Percentiles rank a stretch among this genome's conserved stretches.
These are phyloP conservation scores for Claviceps pusilla DNA, from an alignment of 2,329 filamentous ascomycete species.

Conservation along the genomic window DNA sequence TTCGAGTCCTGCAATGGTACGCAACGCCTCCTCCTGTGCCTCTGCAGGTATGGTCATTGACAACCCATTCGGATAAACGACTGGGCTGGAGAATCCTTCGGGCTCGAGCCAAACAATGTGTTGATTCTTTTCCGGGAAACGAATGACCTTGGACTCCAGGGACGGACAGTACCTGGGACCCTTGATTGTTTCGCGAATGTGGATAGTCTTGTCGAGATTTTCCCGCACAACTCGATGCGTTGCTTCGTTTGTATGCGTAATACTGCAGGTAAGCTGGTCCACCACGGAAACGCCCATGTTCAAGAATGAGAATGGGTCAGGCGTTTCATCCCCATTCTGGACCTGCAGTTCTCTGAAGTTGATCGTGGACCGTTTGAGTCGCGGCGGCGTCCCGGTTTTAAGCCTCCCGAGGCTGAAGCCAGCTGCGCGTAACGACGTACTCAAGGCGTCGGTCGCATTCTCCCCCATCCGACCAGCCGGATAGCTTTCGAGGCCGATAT, in stretches of 20 bases:
- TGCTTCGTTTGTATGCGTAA: slow-evolving; percentile 70
- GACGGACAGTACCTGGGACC: slow-evolving; percentile 93
- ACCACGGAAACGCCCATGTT: slow-evolving; percentile 64
- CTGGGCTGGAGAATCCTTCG: slow-evolving; percentile 77
- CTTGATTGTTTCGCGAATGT: slow-evolving; percentile 89
- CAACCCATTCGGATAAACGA: slow-evolving; percentile 91
- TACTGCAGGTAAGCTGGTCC: slow-evolving; percentile 72
- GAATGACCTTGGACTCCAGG: slow-evolving; percentile 82
- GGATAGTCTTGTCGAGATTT: slow-evolving; percentile 90
- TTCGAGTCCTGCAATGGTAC: slow-evolving; percentile 76
- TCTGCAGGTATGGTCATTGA: slow-evolving; percentile 92
- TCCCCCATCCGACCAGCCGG: slow-evolving; percentile 89
- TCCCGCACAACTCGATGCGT: slow-evolving; percentile 72
- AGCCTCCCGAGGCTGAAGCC: slow-evolving; percentile 80
- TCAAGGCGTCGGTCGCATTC: slow-evolving; percentile 80
- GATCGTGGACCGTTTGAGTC: slow-evolving; percentile 69
- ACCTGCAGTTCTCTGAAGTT: slow-evolving; percentile 56
- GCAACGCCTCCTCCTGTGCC: slow-evolving; percentile 72
- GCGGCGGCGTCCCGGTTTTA: slow-evolving; percentile 90
- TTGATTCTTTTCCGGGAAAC: slow-evolving; percentile 62
- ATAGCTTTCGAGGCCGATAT: slow-evolving; percentile 73
- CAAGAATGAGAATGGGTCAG: slow-evolving; percentile 81
- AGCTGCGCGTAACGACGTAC: slow-evolving; percentile 74
- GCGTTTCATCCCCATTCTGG: slow-evolving; percentile 72
- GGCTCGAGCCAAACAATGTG: slow-evolving; percentile 97